Evolutionary conservation across 148 eudicot genomes (phyloP), one percentile per base, ranked within the genome.

Genomic region (Amaranthus cruentus): DNA sequence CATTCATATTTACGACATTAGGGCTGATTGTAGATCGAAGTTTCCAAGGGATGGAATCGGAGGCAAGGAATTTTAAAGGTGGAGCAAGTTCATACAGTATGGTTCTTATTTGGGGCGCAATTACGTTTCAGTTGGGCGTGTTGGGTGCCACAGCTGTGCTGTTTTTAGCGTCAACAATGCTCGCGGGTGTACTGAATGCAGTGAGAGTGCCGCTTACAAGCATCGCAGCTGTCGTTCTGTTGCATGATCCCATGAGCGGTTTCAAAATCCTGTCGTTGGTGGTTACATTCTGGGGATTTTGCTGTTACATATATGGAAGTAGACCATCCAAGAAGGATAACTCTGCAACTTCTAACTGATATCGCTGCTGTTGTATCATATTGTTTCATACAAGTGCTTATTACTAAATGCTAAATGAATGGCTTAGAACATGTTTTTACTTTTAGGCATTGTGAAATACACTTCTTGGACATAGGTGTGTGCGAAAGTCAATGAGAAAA

Each of bases 141-240:
- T 68, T 91, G 60, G 97, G 97, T 38, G 80, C 83, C 6, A 87
- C 94, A 10, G 92, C 84, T 6, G 86, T 88, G 8, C 79, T 91
- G 55, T 91, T 83, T 62, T 64, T 91, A 73, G 79, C 97, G 47
- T 89, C 94, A 3, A 91, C 97, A 1, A 86, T 91, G 81, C 78
- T 91, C 38, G 90, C 97, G 8, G 97, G 97, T 67, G 88, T 91
- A 4, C 86, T 91, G 6, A 91, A 91, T 64, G 88, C 97, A 5
- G 83, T 91, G 4, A 80, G 97, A 80, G 94, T 91, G 48, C 97
- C 97, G 6, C 75, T 91, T 44, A 91, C 97, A 42, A 89, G 94
- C 69, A 71, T 91, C 15, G 97, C 97, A 7, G 97, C 97, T 7
- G 93, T 91, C 48, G 78, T 89, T 69, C 68, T 91, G 71, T 75